Base-by-base conservation (phyloP, 140 eudicot species). In the Anethum foeniculum region DNA sequence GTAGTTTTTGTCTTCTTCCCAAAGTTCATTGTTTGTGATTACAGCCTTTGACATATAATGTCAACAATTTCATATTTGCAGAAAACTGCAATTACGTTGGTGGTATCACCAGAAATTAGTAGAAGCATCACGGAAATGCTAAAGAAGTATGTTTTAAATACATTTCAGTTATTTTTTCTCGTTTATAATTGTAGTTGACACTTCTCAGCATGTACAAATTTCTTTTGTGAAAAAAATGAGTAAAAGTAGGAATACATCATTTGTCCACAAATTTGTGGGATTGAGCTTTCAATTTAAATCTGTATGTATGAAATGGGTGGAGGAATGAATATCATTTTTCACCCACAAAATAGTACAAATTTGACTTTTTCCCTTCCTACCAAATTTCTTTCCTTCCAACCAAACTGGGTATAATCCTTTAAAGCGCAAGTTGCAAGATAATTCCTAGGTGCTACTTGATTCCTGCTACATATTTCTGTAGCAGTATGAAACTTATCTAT, bases 31-130 rank as follows among this genome's bases (percentile, higher is more conserved):
- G 41, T 78, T 44, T 28, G 11, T 16, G 4, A 68, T 39, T 43
- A 32, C 28, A 39, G 41, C 30, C 32, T 65, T 44, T 0, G 2
- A 28, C n/a, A 5, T 62, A 71, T 27, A 47, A 39, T 74, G n/a
- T 48, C 25, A 82, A 62, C 71, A 79, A 80, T 77, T 54, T 85
- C 30, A 39, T 46, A 49, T 84, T 77, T 71, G 77, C 94, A 93
- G 97, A 93, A 90, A 89, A 93, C 85, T 62, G 97, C 98, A 60
- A 82, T 91, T 41, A 80, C 88, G 49, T 79, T 93, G 82, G 93
- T 93, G 85, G 95, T 93, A 82, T 93, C 98, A 23, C 97, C 98
- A 38, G 81, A 73, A 83, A 91, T 85, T 23, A 48, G 89, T 73
- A 85, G 69, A 88, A 86, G 93, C 75, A 91, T 93, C 82, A 83